Base-by-base conservation (phyloP, 2,329 filamentous ascomycete species). In the Colletotrichum echinochloae region DNA sequence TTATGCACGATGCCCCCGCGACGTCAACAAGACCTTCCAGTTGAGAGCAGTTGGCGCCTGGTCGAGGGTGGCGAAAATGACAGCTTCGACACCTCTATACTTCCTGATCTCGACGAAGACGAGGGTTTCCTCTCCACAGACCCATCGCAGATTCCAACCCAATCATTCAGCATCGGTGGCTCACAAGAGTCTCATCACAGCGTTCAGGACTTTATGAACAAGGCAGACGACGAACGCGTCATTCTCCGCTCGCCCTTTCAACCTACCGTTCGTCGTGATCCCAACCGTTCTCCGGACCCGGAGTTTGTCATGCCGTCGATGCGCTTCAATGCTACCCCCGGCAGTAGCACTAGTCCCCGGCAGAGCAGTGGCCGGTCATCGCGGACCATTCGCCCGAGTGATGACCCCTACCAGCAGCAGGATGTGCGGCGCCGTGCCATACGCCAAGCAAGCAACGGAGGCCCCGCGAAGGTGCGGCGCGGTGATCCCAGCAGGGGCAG, bases 1-100 rank as follows among this genome's bases (percentile, higher is more conserved):
- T n/a, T 8, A 28, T 44, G 8, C 48, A 66, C 46, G 56, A 73
- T 73, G 72, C 70, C 70, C 49, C 54, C 61, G 41, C 61, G 66
- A 37, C 64, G 72, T 28, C 65, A 73, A 66, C 77, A 76, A 62
- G 74, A 76, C 28, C 75, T 84, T 20, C 83, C 83, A 44, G 81
- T 88, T 51, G 86, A 87, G 72, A 84, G 85, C 73, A 89, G 87
- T 26, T 90, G 88, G 88, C 87, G 88, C 74, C 83, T 90, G 79
- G 87, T 90, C 16, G 88, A 90, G 68, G 87, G 85, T 65, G 80
- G 83, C 75, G 87, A 89, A 66, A 85, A 89, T 76, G 87, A 89
- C 75, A 89, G 86, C 75, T 89, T 89, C 76, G 87, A 88, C 74
- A 88, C 87, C 7, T 84, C 84, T 12, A 81, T 88, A 64, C 78